A percentile compares a stretch with the other conserved stretches of the same genome.
These are phyloP conservation scores for Aquanectria penicillioides DNA, from an alignment of 2,329 filamentous ascomycete species.

Conservation along the genomic window DNA sequence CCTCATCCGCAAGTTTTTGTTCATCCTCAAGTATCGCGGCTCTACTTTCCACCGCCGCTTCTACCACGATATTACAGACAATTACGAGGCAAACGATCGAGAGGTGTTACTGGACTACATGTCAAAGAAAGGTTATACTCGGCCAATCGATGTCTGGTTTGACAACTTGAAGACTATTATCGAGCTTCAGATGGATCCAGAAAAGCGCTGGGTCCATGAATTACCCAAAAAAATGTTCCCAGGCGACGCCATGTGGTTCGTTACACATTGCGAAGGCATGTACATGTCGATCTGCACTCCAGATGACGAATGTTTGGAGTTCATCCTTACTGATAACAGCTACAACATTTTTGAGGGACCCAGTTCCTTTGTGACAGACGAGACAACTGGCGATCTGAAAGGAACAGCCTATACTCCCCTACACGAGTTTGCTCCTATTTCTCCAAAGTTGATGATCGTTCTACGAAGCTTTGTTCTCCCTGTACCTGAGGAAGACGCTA, in stretches of 20 bases:
- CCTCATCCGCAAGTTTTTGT: conserved; percentile 55
- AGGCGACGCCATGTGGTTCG: neutral
- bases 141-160: conserved; percentile 14
- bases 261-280: neutral
- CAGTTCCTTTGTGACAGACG: neutral
- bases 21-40: conserved; percentile 55
- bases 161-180: conserved; percentile 11
- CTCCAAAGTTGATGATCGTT: conserved; percentile 6
- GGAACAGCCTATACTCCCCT: neutral
- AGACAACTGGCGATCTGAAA: neutral
- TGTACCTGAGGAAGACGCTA: neutral
- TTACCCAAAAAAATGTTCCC: neutral
- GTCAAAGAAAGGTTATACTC: neutral
- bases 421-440: conserved; percentile 1
- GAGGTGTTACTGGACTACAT: neutral
- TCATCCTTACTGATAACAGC: conserved; percentile 6
- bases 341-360: conserved; percentile 12
- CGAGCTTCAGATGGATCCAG: neutral
- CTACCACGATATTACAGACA: conserved; percentile 44
- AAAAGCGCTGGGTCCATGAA: neutral
- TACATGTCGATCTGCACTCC: conserved; percentile 11
- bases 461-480: neutral
- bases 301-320: neutral
- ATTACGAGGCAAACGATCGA: conserved; percentile 39
- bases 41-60: conserved; percentile 47